A percentile compares a stretch with the other conserved stretches of the same genome.
Evolutionary conservation across 1,284 basidiomycete species (phyloP).

Genomic region (Cutaneotrichosporon spelunceum): DNA sequence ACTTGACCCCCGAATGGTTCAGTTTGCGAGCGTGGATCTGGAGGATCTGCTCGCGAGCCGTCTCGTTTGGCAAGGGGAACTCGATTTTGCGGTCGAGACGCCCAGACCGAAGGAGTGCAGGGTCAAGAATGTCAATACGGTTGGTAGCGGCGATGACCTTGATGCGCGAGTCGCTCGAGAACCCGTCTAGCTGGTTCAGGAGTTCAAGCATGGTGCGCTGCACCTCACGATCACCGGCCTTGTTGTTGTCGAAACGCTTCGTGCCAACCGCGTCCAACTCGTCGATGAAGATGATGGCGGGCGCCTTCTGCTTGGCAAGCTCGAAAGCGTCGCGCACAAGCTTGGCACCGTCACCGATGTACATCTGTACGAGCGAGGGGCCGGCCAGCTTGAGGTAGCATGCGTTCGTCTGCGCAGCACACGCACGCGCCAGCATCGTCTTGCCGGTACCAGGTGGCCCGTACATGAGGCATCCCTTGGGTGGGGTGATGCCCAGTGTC

Average conservation of each 20-base stretch:
- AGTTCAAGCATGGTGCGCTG: slow-evolving; percentile 99
- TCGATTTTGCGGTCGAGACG: slow-evolving; percentile 76
- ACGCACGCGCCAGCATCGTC: slow-evolving; percentile 71
- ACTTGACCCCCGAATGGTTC: slow-evolving; percentile 61
- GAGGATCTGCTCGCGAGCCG: slow-evolving; percentile 67
- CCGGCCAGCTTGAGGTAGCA: slow-evolving; percentile 77
- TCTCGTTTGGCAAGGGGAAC: slow-evolving; percentile 73
- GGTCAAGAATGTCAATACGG: slow-evolving; percentile 94
- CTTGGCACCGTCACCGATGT: slow-evolving; percentile 86
- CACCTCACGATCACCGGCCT: slow-evolving; percentile 96
- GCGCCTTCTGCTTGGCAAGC: slow-evolving; percentile 96
- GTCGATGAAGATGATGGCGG: slow-evolving; percentile 98
- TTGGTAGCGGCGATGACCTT: slow-evolving; percentile 99
- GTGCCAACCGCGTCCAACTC: slow-evolving; percentile 98
- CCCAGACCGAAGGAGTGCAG: slow-evolving; percentile 70
- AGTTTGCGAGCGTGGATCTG: slow-evolving; percentile 90
- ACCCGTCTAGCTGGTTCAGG: slow-evolving; percentile 80
- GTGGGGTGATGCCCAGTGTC: slow-evolving; percentile 72
- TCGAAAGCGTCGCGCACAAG: slow-evolving; percentile 95
- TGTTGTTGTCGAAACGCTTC: slow-evolving; percentile 97
- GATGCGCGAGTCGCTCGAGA: slow-evolving; percentile 90
- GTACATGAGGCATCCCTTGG: slow-evolving; percentile 76
- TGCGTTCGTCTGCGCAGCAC: slow-evolving; percentile 75
- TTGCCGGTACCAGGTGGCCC: slow-evolving; percentile 76
- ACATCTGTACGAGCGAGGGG: slow-evolving; percentile 64